Evolutionary conservation across 768 basidiomycete species (phyloP).

Genomic region (Leccinum incarnatum): DNA sequence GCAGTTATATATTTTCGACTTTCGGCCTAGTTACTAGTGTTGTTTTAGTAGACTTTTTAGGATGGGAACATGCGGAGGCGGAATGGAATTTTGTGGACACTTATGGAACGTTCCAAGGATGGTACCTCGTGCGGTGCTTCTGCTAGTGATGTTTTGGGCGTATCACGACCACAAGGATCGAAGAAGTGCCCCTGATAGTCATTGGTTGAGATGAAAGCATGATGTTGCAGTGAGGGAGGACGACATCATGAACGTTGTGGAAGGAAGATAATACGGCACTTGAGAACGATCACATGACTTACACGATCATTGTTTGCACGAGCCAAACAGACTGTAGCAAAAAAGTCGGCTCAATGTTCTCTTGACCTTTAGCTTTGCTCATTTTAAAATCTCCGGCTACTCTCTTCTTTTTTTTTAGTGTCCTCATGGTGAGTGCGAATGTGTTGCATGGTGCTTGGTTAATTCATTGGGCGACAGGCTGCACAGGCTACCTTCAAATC

Average conservation of each 20-base stretch:
- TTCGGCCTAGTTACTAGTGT: conserved; percentile 14
- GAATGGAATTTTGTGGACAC: conserved; percentile 6
- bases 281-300: conserved; percentile 24
- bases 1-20: conserved; percentile 21
- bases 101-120: background rate
- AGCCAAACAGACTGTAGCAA: conserved; percentile 24
- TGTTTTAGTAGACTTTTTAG: conserved; percentile 21
- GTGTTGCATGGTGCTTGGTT: background rate
- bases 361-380: conserved; percentile 26
- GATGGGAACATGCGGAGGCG: background rate
- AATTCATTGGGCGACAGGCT: conserved; percentile 45
- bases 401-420: background rate
- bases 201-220: background rate
- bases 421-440: conserved; percentile 28
- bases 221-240: background rate
- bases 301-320: conserved; percentile 21
- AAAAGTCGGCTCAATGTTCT: conserved; percentile 19
- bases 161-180: background rate
- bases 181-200: background rate
- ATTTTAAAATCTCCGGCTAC: conserved; percentile 9
- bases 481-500: conserved; percentile 92
- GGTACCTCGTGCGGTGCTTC: background rate
- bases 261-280: background rate
- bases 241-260: background rate
- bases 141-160: background rate